Evolutionary conservation across 495 filamentous ascomycete genomes (phyloP).

Genomic region (Tuber calosporum): DNA sequence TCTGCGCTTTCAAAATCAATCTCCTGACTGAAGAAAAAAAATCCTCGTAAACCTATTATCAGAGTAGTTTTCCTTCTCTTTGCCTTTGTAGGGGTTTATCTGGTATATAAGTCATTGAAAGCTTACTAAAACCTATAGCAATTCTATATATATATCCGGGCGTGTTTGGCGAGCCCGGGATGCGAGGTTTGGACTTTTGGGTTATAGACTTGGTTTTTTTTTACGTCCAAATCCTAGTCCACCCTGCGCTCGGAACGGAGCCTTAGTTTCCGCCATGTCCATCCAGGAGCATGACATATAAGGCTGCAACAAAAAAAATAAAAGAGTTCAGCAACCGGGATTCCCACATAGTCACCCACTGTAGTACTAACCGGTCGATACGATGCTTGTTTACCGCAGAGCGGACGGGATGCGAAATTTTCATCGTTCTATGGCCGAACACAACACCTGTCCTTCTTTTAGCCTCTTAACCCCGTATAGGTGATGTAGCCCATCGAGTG

Average conservation of each 20-base stretch:
- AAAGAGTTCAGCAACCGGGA: background rate
- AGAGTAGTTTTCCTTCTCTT: background rate
- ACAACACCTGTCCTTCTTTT: background rate
- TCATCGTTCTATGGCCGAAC: conserved; percentile 4
- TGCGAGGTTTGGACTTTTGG: background rate
- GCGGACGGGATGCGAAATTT: conserved; percentile 2
- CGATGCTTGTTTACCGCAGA: no score
- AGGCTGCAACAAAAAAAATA: background rate
- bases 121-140: background rate
- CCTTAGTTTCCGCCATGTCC: background rate
- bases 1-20: background rate
- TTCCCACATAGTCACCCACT: no score
- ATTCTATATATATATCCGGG: background rate
- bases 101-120: background rate
- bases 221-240: background rate
- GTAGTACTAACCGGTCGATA: no score
- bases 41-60: background rate
- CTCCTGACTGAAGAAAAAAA: background rate
- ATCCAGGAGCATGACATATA: background rate
- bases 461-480: background rate
- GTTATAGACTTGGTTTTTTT: background rate
- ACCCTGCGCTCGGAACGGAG: background rate
- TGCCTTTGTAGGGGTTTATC: background rate
- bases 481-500: background rate
- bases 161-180: background rate